Evolutionary conservation across 805 yeast species (phyloP).

Genomic region (Barnettozyma pratensis): DNA sequence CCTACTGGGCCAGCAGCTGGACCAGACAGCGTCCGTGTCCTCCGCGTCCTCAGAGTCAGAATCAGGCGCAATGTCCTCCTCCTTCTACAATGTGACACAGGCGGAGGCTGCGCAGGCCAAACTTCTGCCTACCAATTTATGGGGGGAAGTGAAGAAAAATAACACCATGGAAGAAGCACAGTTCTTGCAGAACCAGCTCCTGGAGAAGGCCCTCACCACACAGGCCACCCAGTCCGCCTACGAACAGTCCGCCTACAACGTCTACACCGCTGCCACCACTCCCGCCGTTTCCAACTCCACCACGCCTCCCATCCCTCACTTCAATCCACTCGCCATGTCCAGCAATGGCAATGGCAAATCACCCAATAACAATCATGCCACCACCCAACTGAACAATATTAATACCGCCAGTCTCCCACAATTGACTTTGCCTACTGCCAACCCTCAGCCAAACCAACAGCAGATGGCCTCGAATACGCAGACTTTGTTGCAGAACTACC

Average conservation of each 20-base stretch:
- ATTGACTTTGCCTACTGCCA: not conserved
- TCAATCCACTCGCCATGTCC: conserved; percentile 1
- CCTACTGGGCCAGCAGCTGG: not conserved
- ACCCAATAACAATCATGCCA: not conserved
- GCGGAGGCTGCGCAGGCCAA: conserved; percentile 16
- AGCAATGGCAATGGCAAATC: not conserved
- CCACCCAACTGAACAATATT: not conserved
- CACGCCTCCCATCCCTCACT: conserved; percentile 8
- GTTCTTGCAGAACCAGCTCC: conserved; percentile 11
- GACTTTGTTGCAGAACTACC: conserved; percentile 15
- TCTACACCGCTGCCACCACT: conserved; percentile 11
- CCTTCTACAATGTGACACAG: too few relatives aligned
- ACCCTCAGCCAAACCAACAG: not conserved
- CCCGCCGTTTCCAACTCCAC: conserved; percentile 10
- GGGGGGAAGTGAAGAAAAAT: conserved; percentile 22
- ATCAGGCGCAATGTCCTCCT: not conserved
- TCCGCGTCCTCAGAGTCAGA: conserved; percentile 3
- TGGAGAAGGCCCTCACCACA: not conserved
- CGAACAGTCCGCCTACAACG: not conserved
- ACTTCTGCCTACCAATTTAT: conserved; percentile 31
- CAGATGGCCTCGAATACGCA: conserved; percentile 13
- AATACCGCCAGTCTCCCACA: not conserved
- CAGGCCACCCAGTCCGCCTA: not conserved
- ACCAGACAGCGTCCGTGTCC: conserved; percentile 3
- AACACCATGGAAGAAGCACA: conserved; percentile 12